Base-by-base conservation (phyloP, 371 early-diverging fungal species). In the Thermomucor indicae-seudaticae region DNA sequence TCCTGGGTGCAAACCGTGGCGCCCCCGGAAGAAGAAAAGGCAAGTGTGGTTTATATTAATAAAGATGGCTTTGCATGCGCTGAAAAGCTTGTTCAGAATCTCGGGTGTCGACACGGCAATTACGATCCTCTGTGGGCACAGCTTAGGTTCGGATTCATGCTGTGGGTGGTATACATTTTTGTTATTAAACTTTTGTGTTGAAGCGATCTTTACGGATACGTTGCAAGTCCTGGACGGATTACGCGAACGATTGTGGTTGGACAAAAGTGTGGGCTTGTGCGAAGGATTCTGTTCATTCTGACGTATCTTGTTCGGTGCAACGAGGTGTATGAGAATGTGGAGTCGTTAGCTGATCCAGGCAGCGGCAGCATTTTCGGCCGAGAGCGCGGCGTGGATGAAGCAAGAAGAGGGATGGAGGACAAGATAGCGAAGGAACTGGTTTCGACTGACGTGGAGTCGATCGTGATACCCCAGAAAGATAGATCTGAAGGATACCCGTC, bases 91-190 rank as follows among this genome's bases (percentile, higher is more conserved):
- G n/a, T n/a, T n/a, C n/a, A 70, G 70, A 63, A 58, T 55, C 41
- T 57, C 29, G 62, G 58, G 28, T 71, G 61, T 50, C 67, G 70
- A 16, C 72, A 79, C 45, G 79, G 81, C 28, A 75, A 74, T 6
- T 84, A 84, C 47, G 80, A 84, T 57, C 85, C 85, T 8, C 50
- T 84, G 11, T 84, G 85, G 85, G 85, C 85, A 17, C 85, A 84
- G 57, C 51, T 82, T 27, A 81, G 76, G 74, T 78, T 55, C 43
- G 43, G 11, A 16, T 11, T 35, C 12, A 43, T 19, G 14, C n/a
- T 17, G 30, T 46, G 29, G n/a, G n/a, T n/a, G n/a, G n/a, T n/a
- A n/a, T n/a, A n/a, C n/a, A n/a, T n/a, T n/a, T n/a, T n/a, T n/a
- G n/a, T n/a, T n/a, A n/a, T n/a, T n/a, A n/a, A n/a, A n/a, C n/a